A percentile compares a stretch with the other conserved stretches of the same genome.
Evolutionary conservation across 768 basidiomycete species (phyloP).

Genomic region (Dioszegia aurantiaca): DNA sequence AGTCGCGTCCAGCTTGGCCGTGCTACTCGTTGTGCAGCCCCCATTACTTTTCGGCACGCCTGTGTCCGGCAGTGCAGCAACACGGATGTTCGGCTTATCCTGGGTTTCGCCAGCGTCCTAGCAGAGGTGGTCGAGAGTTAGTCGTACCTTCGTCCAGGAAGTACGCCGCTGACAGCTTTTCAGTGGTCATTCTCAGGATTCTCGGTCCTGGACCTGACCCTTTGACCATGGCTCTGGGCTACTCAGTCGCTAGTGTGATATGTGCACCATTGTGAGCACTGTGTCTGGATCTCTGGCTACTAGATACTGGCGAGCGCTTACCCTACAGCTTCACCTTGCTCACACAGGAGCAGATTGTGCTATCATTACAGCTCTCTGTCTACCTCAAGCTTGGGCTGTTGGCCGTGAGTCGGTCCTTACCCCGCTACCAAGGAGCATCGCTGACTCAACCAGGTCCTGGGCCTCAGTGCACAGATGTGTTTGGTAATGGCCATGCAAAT

Average conservation of each 20-base stretch:
- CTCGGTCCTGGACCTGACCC: not conserved
- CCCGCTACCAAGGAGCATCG: not conserved
- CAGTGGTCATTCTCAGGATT: not conserved
- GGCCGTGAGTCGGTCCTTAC: not conserved
- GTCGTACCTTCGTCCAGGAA: not conserved
- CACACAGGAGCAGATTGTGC: not conserved
- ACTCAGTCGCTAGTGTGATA: not conserved
- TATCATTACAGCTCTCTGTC: not conserved
- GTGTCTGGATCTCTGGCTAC: conserved; percentile 1
- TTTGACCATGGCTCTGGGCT: not conserved
- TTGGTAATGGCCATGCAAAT: not conserved
- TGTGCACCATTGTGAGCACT: not conserved
- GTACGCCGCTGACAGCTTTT: too few relatives aligned
- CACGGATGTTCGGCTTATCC: not conserved
- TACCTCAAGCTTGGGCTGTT: not conserved
- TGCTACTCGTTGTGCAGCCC: not conserved
- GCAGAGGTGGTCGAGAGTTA: not conserved
- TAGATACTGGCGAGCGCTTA: too few relatives aligned
- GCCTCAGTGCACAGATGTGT: not conserved
- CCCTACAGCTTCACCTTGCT: not conserved
- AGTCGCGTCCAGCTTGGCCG: not conserved
- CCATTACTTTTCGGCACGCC: not conserved
- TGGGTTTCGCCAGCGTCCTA: not conserved
- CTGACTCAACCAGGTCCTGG: not conserved
- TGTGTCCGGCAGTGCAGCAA: not conserved